Evolutionary conservation across 208 protist species (phyloP).

Genomic region (Leishmania braziliensis): DNA sequence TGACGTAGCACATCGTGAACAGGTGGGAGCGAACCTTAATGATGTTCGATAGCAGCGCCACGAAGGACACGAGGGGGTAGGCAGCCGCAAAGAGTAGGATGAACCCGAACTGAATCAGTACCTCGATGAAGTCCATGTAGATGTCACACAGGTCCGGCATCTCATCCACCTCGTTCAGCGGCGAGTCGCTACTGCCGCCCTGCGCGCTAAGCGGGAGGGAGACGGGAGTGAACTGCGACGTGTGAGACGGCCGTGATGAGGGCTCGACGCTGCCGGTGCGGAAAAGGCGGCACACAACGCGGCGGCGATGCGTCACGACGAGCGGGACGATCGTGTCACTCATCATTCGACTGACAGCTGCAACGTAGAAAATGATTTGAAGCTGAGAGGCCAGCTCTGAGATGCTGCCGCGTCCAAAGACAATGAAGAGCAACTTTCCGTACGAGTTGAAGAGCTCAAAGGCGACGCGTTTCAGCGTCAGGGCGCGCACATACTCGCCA

Average conservation of each 20-base stretch:
- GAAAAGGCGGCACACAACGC: constrained; percentile 15
- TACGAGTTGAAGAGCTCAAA: constrained; percentile 80
- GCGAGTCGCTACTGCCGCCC: constrained; percentile 35
- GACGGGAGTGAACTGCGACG: neutral
- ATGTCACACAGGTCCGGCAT: constrained; percentile 55
- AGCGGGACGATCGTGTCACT: constrained; percentile 65
- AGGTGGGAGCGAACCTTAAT: constrained; percentile 64
- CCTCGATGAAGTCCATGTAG: constrained; percentile 79
- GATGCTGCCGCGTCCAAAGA: constrained; percentile 55
- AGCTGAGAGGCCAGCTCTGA: constrained; percentile 45
- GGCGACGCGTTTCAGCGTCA: constrained; percentile 62
- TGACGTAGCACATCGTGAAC: constrained; percentile 71
- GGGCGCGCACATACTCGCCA: constrained; percentile 53
- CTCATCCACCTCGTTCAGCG: constrained; percentile 52
- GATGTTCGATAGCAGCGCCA: constrained; percentile 73
- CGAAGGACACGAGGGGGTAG: constrained; percentile 59
- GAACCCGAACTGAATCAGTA: constrained; percentile 78
- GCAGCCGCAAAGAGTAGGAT: constrained; percentile 70
- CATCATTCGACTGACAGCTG: constrained; percentile 49
- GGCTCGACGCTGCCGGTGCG: constrained; percentile 7
- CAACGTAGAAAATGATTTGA: constrained; percentile 47
- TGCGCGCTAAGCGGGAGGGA: neutral
- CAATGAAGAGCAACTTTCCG: constrained; percentile 63
- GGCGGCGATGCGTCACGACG: constrained; percentile 40
- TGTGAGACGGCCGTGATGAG: neutral